phyloP scores from a whole-genome alignment of 2,329 filamentous ascomycete genomes.

The Fusarium zealandicum region DNA sequence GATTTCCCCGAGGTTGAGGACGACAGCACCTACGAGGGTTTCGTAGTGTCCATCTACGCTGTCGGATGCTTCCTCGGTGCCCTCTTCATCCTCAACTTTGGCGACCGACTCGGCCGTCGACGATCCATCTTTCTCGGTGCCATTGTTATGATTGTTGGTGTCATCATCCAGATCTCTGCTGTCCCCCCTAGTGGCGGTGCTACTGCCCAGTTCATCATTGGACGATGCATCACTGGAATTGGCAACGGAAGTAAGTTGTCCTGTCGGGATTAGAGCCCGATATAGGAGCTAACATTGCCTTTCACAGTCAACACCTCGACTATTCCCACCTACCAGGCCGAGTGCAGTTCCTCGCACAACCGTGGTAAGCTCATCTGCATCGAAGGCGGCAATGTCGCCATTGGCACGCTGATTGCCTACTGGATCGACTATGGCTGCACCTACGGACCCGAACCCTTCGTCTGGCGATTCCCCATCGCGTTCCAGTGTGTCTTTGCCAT shows the following conservation, averaged over 20 bases:
- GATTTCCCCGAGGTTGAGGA: slow-evolving; percentile 52
- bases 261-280: too few relatives aligned
- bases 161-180: slow-evolving; percentile 62
- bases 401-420: slow-evolving; percentile 53
- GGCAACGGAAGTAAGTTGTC: slow-evolving; percentile 52
- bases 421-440: slow-evolving; percentile 53
- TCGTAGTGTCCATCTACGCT: slow-evolving; percentile 59
- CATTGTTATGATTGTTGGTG: slow-evolving; percentile 65
- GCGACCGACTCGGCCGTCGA: slow-evolving; percentile 59
- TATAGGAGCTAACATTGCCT: too few relatives aligned
- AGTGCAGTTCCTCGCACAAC: slow-evolving; percentile 60
- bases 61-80: slow-evolving; percentile 61
- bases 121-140: slow-evolving; percentile 65
- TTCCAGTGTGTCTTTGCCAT: slow-evolving; percentile 51
- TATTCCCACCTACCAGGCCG: slow-evolving; percentile 63
- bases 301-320: slow-evolving; percentile 52
- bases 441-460: slow-evolving; percentile 54
- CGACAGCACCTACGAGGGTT: slow-evolving; percentile 56
- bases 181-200: slow-evolving; percentile 43
- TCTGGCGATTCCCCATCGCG: slow-evolving; percentile 64
- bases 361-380: slow-evolving; percentile 63
- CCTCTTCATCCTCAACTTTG: slow-evolving; percentile 57
- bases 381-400: slow-evolving; percentile 52
- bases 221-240: slow-evolving; percentile 59
- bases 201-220: slow-evolving; percentile 57